Evolutionary conservation across 371 early-diverging fungal genomes (phyloP), one percentile per base, ranked within the genome.

Genomic region (Vairimorpha apis): DNA sequence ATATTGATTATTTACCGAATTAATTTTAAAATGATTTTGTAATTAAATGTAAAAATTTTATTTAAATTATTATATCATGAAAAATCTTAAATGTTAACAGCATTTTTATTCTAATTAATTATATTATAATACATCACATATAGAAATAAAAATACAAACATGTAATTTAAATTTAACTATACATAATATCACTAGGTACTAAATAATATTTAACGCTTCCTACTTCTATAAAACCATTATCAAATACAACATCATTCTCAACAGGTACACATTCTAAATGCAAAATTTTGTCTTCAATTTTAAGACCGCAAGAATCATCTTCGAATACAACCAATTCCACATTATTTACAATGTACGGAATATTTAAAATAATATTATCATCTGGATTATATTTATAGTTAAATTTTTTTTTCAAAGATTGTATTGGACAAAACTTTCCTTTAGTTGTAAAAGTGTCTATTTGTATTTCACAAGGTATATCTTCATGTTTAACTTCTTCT

Each of bases 241-340:
- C 70, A 23, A 70, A 10, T 30, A 38, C 60, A 2, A 55, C 14
- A 14, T 59, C 59, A 25, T 49, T 51, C 1, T 62, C 70, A 35
- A 70, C 49, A 4, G 27, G 29, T 21, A 59, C 37, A 30, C 35
- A 7, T 2, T 49, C 41, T 2, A 60, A 18, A 14, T 32, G 30
- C 0, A 49, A 5, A 0, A 70, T 35, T 35, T 60, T 10, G 5
- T 49, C 51, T 13, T 51, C 58, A 1, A 70, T 25, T 51, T 29
- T 60, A 29, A 70, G 33, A 14, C 70, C 70, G 45, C 49, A 59
- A 37, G 53, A 62, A 13, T 62, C 70, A 60, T 70, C 70, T 23
- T 70, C 70, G 35, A 60, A 70, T 0, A 70, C 27, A 47, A 70
- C 37, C 0, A 70, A 37, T n/a, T 45, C 37, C 29, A 51, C 25